These are phyloP conservation scores for Fagus sylvatica DNA, from an alignment of 306 rosid genomes.

Conservation along the genomic window DNA sequence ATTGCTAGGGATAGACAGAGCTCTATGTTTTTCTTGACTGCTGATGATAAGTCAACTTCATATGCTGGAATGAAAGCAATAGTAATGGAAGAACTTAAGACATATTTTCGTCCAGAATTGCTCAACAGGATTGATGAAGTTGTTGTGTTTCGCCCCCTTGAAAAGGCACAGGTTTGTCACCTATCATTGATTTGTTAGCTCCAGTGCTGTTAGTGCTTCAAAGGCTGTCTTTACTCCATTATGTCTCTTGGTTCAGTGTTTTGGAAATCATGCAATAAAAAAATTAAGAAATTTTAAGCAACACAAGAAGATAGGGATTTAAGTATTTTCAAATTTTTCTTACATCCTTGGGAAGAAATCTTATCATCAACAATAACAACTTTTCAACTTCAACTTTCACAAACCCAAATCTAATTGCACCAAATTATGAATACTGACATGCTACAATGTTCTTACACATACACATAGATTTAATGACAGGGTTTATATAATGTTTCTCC, in stretches of 20 bases:
- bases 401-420: too few species aligned
- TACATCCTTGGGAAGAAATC: background rate
- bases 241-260: background rate
- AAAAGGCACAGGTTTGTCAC: slow-evolving; percentile 74
- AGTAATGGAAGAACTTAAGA: slow-evolving; percentile 77
- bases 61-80: slow-evolving; percentile 71
- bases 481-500: too few species aligned
- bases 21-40: slow-evolving; percentile 64
- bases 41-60: slow-evolving; percentile 59
- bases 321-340: background rate
- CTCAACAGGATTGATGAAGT: slow-evolving; percentile 93
- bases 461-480: too few species aligned
- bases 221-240: background rate
- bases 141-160: slow-evolving; percentile 78
- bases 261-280: background rate
- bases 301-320: background rate
- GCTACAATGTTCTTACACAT: too few species aligned
- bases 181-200: slow-evolving; percentile 15
- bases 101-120: slow-evolving; percentile 90
- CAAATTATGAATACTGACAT: too few species aligned
- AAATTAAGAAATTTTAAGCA: background rate
- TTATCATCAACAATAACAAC: background rate
- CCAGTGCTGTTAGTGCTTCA: background rate
- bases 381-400: too few species aligned
- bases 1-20: slow-evolving; percentile 69